Percentiles rank a stretch among this genome's conserved stretches.
phyloP scores from a whole-genome alignment of 1,284 basidiomycete genomes.

The Meira nashicola region DNA sequence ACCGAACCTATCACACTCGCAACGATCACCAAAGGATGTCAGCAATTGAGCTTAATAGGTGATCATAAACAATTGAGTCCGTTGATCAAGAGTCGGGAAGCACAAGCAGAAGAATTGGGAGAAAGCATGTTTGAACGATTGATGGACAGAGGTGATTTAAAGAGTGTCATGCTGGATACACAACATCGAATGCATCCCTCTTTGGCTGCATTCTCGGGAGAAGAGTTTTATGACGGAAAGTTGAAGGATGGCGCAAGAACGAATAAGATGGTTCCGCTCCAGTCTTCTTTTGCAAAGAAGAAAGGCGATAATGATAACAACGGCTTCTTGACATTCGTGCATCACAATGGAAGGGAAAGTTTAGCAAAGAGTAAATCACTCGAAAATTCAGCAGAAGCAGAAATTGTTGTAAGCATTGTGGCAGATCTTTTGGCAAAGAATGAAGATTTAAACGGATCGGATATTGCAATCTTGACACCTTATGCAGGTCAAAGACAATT shows the following conservation, averaged over 20 bases:
- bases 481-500: slow-evolving; percentile 44
- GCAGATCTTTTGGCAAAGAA: slow-evolving; percentile 39
- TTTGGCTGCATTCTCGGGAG: slow-evolving; percentile 77
- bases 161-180: slow-evolving; percentile 74
- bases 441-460: slow-evolving; percentile 26
- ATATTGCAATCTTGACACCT: slow-evolving; percentile 49
- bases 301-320: not conserved
- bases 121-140: slow-evolving; percentile 83
- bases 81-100: slow-evolving; percentile 61
- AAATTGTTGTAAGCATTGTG: slow-evolving; percentile 47
- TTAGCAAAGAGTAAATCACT: slow-evolving; percentile 35
- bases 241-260: slow-evolving; percentile 65
- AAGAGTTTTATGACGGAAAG: slow-evolving; percentile 71
- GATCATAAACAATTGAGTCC: slow-evolving; percentile 96
- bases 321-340: slow-evolving; percentile 27
- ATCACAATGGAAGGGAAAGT: slow-evolving; percentile 29
- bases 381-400: slow-evolving; percentile 36
- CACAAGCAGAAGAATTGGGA: slow-evolving; percentile 60
- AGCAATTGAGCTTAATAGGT: slow-evolving; percentile 80
- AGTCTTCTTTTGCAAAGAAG: slow-evolving; percentile 26
- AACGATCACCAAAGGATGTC: slow-evolving; percentile 59
- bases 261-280: slow-evolving; percentile 21
- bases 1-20: slow-evolving; percentile 66
- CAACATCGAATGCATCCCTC: slow-evolving; percentile 93
- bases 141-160: slow-evolving; percentile 63